Evolutionary conservation across 345 rosid species (phyloP).

Genomic region (Geranium brycei): DNA sequence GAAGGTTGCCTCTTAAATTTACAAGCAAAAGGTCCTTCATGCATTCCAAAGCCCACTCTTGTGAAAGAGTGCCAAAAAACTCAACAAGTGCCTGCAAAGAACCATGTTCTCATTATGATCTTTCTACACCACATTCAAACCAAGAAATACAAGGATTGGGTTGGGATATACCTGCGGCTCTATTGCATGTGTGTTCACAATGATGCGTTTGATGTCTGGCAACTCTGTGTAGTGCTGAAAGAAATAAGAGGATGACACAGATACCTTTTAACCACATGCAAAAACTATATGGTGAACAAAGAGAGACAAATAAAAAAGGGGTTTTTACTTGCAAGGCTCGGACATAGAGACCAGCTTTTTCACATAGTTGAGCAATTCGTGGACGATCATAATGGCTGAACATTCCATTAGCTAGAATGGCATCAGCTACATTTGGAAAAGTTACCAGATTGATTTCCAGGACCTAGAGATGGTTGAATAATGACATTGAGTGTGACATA

Average conservation of each 20-base stretch:
- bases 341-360: conserved; percentile 87
- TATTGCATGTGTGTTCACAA: conserved; percentile 95
- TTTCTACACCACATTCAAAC: not conserved
- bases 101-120: not conserved
- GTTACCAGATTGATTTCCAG: conserved; percentile 92
- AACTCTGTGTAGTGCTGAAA: conserved; percentile 87
- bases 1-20: conserved; percentile 84
- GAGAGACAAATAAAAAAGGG: conserved; percentile 1
- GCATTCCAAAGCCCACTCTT: conserved; percentile 98
- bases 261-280: conserved; percentile 2
- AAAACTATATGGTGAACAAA: conserved; percentile 4
- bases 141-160: not conserved
- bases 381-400: conserved; percentile 96
- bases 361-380: conserved; percentile 95
- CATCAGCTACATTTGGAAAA: conserved; percentile 94
- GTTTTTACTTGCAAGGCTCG: conserved; percentile 70
- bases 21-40: conserved; percentile 94
- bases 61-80: conserved; percentile 87
- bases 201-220: conserved; percentile 90
- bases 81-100: conserved; percentile 81
- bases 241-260: conserved; percentile 8
- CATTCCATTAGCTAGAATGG: conserved; percentile 89
- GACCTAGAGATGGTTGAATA: conserved; percentile 37
- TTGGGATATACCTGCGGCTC: conserved; percentile 33
- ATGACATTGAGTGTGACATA: conserved; percentile 1